Conservation (phyloP, 2,329 filamentous ascomycete species). For the Ceratocystis colombiana region DNA sequence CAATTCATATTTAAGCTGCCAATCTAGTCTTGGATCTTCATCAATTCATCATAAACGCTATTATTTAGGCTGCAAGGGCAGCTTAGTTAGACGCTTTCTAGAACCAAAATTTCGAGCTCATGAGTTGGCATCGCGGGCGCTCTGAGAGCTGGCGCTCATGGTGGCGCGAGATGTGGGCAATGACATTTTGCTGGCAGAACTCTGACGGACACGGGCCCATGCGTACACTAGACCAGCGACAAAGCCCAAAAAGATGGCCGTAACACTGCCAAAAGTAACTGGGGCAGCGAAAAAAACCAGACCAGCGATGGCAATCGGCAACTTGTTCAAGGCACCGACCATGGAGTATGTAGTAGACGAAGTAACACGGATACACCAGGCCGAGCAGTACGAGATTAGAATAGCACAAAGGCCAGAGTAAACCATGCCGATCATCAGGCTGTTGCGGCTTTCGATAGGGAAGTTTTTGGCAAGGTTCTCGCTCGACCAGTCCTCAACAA, state of each 20-base stretch:
- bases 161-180: slow-evolving; percentile 56
- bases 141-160: slow-evolving; percentile 85
- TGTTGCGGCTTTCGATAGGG: slow-evolving; percentile 67
- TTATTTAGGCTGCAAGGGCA: not conserved
- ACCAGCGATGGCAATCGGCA: slow-evolving; percentile 85
- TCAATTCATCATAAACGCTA: slow-evolving; percentile 10
- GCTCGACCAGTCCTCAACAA: slow-evolving; percentile 86
- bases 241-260: slow-evolving; percentile 84
- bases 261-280: slow-evolving; percentile 82
- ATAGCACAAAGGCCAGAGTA: slow-evolving; percentile 88
- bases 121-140: slow-evolving; percentile 72
- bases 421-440: slow-evolving; percentile 76
- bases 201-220: slow-evolving; percentile 74
- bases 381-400: slow-evolving; percentile 99
- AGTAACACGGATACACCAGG: slow-evolving; percentile 96
- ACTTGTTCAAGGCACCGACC: slow-evolving; percentile 96
- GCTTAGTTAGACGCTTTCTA: not conserved
- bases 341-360: slow-evolving; percentile 98
- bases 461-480: slow-evolving; percentile 81
- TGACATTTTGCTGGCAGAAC: slow-evolving; percentile 52
- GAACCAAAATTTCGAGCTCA: slow-evolving; percentile 26
- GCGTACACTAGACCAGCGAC: slow-evolving; percentile 86
- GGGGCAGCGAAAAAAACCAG: slow-evolving; percentile 93
- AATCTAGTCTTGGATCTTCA: slow-evolving; percentile 16
- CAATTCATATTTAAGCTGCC: not conserved